Conservation (phyloP, 2,329 filamentous ascomycete genomes). For the Epicoccum sorghinum region DNA sequence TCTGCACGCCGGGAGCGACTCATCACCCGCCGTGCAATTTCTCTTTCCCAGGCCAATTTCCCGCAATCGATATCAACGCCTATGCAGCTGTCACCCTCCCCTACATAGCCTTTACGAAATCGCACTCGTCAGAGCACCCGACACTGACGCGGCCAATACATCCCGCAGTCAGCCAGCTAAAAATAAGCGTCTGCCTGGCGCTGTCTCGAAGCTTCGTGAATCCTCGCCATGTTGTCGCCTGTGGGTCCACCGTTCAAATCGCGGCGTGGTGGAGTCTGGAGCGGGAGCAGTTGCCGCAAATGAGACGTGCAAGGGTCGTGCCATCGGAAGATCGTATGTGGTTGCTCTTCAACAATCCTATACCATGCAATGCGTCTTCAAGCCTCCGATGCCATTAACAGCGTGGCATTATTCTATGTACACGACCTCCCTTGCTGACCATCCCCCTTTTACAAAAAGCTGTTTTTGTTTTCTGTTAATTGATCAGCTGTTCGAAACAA, state of each 20-base stretch:
- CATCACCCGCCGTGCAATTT: slow-evolving; percentile 16
- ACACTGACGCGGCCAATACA: slow-evolving; percentile 16
- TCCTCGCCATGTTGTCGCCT: background rate
- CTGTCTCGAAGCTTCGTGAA: slow-evolving; percentile 19
- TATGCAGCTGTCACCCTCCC: background rate
- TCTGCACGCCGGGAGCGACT: slow-evolving; percentile 10
- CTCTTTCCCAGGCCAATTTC: slow-evolving; percentile 15
- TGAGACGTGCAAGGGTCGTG: slow-evolving; percentile 1
- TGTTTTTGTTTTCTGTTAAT: no score
- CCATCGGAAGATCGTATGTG: slow-evolving; percentile 4
- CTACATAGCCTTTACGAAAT: background rate
- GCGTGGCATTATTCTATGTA: background rate
- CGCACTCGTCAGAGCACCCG: slow-evolving; percentile 1
- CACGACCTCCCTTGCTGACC: background rate
- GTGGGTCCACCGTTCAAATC: slow-evolving; percentile 13
- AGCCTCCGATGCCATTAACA: background rate
- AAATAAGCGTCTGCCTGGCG: slow-evolving; percentile 10
- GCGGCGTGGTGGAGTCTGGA: slow-evolving; percentile 12
- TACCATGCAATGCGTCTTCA: background rate
- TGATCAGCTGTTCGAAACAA: no score
- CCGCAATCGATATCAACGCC: slow-evolving; percentile 6
- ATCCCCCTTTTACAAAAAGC: slow-evolving; percentile 4
- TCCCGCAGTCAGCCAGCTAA: slow-evolving; percentile 10
- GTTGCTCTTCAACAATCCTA: background rate
- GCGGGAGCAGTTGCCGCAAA: slow-evolving; percentile 10